Conservation (phyloP, 176 grass and related monocot species). For the Puya raimondii region DNA sequence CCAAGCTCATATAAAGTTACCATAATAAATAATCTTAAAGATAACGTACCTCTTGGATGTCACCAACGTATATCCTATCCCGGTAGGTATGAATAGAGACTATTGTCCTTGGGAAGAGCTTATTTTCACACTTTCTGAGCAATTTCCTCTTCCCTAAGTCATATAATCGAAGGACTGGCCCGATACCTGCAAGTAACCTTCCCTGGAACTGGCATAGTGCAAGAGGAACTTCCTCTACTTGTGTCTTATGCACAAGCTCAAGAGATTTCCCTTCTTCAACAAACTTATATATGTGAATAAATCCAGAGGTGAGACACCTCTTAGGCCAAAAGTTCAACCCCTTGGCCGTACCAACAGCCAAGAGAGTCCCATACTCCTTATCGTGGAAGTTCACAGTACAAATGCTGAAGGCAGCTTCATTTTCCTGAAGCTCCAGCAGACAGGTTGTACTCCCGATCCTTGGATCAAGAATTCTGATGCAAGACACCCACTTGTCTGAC, state of each 20-base stretch:
- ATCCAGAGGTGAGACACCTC: conserved; percentile 62
- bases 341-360: conserved; percentile 91
- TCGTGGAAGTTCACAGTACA: conserved; percentile 97
- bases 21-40: neutral
- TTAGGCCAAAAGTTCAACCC: conserved; percentile 85
- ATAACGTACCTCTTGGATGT: conserved; percentile 84
- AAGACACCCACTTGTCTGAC: conserved; percentile 89
- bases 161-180: conserved; percentile 80
- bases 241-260: conserved; percentile 96
- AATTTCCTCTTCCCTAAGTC: conserved; percentile 89
- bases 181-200: conserved; percentile 81
- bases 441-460: conserved; percentile 75
- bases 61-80: conserved; percentile 94
- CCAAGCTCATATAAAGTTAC: no score
- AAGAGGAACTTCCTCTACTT: conserved; percentile 91
- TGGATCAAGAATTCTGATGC: conserved; percentile 96
- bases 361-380: conserved; percentile 85
- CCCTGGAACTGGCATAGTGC: conserved; percentile 87
- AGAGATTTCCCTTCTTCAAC: conserved; percentile 79
- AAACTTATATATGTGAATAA: conserved; percentile 99
- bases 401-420: conserved; percentile 84
- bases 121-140: conserved; percentile 96
- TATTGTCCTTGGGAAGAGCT: conserved; percentile 79
- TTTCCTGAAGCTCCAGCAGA: conserved; percentile 86
- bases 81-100: conserved; percentile 89